Conservation (phyloP, 371 early-diverging fungal genomes). For the Funneliformis caledonium region DNA sequence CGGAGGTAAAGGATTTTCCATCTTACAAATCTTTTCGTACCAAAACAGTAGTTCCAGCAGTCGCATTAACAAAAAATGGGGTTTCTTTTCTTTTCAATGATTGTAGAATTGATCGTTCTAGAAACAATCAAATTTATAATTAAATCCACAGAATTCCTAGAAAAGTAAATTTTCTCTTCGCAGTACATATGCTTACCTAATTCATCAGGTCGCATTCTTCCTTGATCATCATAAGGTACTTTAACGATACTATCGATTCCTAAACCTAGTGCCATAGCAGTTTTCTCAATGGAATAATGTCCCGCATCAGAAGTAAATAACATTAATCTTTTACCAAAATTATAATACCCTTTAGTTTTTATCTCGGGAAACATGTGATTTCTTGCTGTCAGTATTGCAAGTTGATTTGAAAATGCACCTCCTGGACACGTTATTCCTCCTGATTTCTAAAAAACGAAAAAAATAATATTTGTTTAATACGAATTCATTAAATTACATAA, state of each 20-base stretch:
- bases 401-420: slow-evolving; percentile 78
- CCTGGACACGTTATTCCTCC: slow-evolving; percentile 83
- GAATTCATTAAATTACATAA: neutral
- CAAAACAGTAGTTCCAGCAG: slow-evolving; percentile 88
- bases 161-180: neutral
- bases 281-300: slow-evolving; percentile 83
- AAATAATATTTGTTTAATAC: neutral
- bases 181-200: slow-evolving; percentile 52
- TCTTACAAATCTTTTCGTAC: slow-evolving; percentile 41
- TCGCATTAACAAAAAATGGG: slow-evolving; percentile 86
- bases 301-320: slow-evolving; percentile 78
- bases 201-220: slow-evolving; percentile 65
- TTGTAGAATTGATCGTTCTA: slow-evolving; percentile 57
- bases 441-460: neutral
- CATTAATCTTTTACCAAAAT: slow-evolving; percentile 48
- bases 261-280: slow-evolving; percentile 77
- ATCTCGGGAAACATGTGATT: slow-evolving; percentile 71
- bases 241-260: slow-evolving; percentile 70
- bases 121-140: neutral
- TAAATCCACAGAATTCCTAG: neutral
- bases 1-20: no score
- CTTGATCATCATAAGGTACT: slow-evolving; percentile 70
- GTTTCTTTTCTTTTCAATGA: slow-evolving; percentile 51
- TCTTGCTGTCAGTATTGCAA: slow-evolving; percentile 83
- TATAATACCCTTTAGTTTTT: slow-evolving; percentile 47